Conservation (phyloP, 2,329 filamentous ascomycete species). For the Corinectria fuckeliana region DNA sequence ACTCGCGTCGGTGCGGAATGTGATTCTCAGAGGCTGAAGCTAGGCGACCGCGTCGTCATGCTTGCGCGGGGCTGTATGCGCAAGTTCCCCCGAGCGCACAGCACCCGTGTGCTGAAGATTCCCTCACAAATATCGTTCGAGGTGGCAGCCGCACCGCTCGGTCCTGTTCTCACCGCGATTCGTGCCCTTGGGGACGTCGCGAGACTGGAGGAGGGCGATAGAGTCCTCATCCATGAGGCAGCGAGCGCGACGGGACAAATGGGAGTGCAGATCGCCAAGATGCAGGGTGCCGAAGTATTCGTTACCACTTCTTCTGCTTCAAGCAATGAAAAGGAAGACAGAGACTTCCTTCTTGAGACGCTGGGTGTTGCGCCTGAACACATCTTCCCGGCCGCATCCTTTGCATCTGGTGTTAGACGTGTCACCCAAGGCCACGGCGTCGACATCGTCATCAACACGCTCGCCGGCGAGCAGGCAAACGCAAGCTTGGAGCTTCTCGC, state of each 20-base stretch:
- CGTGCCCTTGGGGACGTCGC: not conserved
- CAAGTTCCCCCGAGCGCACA: not conserved
- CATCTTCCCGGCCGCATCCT: not conserved
- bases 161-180: not conserved
- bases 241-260: not conserved
- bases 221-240: not conserved
- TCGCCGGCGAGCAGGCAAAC: not conserved
- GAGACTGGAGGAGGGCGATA: not conserved
- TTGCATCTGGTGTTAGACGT: not conserved
- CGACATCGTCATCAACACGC: not conserved
- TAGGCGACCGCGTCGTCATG: not conserved
- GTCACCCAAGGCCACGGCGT: not conserved
- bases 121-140: not conserved
- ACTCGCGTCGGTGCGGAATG: not conserved
- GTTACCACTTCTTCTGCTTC: not conserved
- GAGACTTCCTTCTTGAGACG: not conserved
- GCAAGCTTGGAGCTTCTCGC: not conserved
- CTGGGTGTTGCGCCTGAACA: not conserved
- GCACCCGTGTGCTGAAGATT: not conserved
- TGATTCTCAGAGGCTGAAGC: not conserved
- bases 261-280: not conserved
- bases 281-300: not conserved
- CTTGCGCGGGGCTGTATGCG: not conserved
- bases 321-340: not conserved
- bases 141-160: not conserved